Evolutionary conservation across 495 filamentous ascomycete genomes (phyloP).

Genomic region (Aspergillus bridgeri): DNA sequence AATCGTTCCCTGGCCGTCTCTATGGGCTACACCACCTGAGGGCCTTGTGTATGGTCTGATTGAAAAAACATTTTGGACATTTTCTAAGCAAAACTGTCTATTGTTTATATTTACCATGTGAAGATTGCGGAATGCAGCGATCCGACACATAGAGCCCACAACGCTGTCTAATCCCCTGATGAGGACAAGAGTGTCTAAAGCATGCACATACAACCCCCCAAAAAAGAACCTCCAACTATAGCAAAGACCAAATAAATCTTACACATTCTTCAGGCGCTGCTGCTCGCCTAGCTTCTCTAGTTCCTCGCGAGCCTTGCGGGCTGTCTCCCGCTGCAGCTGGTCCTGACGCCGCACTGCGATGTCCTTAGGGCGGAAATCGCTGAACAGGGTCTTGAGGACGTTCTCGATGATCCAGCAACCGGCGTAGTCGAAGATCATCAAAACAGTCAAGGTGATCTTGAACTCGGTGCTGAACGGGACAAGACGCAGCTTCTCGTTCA

Average conservation of each 20-base stretch:
- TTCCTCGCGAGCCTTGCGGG: constrained; percentile 61
- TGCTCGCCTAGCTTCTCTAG: constrained; percentile 53
- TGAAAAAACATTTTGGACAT: too few relatives aligned
- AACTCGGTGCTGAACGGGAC: constrained; percentile 92
- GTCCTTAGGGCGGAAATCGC: constrained; percentile 90
- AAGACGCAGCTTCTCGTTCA: constrained; percentile 89
- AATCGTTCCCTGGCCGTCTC: background rate
- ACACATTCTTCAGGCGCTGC: constrained; percentile 39
- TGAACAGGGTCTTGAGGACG: constrained; percentile 79
- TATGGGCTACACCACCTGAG: too few relatives aligned
- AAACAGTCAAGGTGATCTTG: constrained; percentile 75
- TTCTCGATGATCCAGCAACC: constrained; percentile 90
- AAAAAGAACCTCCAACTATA: background rate
- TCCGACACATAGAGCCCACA: background rate
- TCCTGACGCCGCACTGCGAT: constrained; percentile 84
- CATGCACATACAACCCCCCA: background rate
- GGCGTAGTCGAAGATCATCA: constrained; percentile 87
- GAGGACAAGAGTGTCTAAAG: constrained; percentile 10
- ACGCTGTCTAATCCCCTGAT: constrained; percentile 6
- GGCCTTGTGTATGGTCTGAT: too few relatives aligned
- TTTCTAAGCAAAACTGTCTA: background rate
- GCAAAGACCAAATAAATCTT: constrained; percentile 8
- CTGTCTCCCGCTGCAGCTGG: constrained; percentile 75
- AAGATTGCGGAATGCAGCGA: background rate
- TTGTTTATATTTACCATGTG: background rate